Base-by-base conservation (phyloP, 1,284 basidiomycete genomes). In the Chalciporus sp. region DNA sequence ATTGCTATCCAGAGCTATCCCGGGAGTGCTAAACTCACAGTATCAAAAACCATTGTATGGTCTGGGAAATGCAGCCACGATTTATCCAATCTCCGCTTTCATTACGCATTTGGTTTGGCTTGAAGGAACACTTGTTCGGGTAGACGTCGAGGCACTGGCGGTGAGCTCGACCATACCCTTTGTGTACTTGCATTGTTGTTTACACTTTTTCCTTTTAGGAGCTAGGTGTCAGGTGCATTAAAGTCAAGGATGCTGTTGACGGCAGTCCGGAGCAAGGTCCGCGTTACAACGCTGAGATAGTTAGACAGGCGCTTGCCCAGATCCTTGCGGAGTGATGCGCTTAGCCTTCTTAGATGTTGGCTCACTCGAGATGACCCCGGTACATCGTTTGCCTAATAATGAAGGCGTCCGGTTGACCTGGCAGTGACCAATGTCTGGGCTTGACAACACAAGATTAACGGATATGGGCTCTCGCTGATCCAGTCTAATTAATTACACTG, bases 101-200 rank as follows among this genome's bases (percentile, higher is more conserved):
- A 77, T 98, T 53, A 93, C 92, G 1, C 94, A 98, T 70, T 68
- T 98, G 6, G 81, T 95, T 4, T 90, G 90, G 69, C 76, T 95
- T 7, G 80, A 83, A 58, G 84, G 81, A 1, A 82, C 85, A 1
- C 63, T 66, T 9, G 80, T 95, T 1, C 61, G 71, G 3, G 82
- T 95, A 10, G 85, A 95, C 62, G 74, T 78, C 28, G 66, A 69
- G 23, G 71, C 71, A 8, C 79, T 94, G 40, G 79, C 79, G 48
- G 93, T 92, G 63, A 64, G 87, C 76, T 20, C 27, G 14, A 33
- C 20, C 31, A 33, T 33, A 6, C n/a, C n/a, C n/a, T n/a, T n/a
- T n/a, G n/a, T 26, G 17, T 41, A 23, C n/a, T 42, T 43, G 2
- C 26, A 41, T 37, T 9, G 17, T 27, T 23, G 4, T 47, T 60